Evolutionary conservation across 345 rosid genomes (phyloP), one percentile per base, ranked within the genome.

Genomic region (Laguncularia racemosa): DNA sequence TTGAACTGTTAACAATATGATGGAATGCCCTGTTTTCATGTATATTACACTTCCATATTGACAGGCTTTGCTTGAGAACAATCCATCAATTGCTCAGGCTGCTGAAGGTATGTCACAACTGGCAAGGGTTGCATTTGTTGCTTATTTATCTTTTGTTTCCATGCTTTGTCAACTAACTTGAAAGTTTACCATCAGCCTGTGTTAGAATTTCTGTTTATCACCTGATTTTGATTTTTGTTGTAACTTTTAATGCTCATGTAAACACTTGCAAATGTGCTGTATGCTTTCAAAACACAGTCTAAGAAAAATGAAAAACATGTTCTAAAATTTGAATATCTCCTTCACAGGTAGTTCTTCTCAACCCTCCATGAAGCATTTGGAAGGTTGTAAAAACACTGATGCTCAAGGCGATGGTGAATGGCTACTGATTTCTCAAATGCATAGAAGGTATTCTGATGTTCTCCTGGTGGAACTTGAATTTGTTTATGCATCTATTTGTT

Each of bases 61-160:
- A 48, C 68, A 92, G 96, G 98, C 91, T 67, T 76, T 89, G 81
- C 53, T 83, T 19, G 83, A 86, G 74, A 86, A 84, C 62, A 92
- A 92, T 73, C 88, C 88, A 43, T 73, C 84, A 0, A 67, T 83
- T 61, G 78, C 78, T 66, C 84, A 81, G 55, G 70, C 83, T 63
- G 55, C 57, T 49, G 72, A 77, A 75, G 95, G 95, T 89, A 86
- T 46, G 75, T 13, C 19, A 26, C 45, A 26, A 13, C 15, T 16
- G 16, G 6, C 33, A 2, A 11, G 3, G 21, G 12, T 20, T 43
- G 33, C 44, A 18, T 6, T 50, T 52, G 6, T 57, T 21, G 46
- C 51, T 50, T 18, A 4, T 44, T 44, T 15, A 20, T 52, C 4
- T 10, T 12, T 44, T 21, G 17, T 7, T 13, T 4, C 45, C 23